These are phyloP conservation scores for Rhamnella rubrinervis DNA, from an alignment of 331 rosid genomes.

Conservation along the genomic window DNA sequence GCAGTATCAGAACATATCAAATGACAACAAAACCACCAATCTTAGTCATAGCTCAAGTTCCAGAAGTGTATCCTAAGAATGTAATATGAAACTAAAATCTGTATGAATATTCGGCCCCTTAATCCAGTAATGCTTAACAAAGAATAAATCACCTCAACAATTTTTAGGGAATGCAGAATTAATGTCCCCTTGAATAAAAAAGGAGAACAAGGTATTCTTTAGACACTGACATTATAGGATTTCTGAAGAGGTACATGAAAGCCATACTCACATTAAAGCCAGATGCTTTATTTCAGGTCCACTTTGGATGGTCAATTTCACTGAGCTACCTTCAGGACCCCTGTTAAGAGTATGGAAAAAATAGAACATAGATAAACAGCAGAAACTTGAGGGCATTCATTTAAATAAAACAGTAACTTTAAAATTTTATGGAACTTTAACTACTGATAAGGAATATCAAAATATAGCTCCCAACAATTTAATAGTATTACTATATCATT, in stretches of 20 bases:
- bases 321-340: constrained; percentile 89
- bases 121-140: not conserved
- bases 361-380: constrained; percentile 24
- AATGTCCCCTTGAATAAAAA: not conserved
- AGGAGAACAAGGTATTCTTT: not conserved
- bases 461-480: not conserved
- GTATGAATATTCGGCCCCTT: too few species aligned
- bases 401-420: not conserved
- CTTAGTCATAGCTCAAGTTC: too few species aligned
- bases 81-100: too few species aligned
- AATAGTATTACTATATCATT: not conserved
- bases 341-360: constrained; percentile 51
- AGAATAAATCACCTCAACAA: constrained; percentile 21
- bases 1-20: not conserved
- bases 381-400: constrained; percentile 5
- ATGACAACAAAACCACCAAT: not conserved
- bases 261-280: constrained; percentile 52
- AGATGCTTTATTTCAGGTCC: constrained; percentile 71
- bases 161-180: constrained; percentile 7
- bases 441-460: not conserved
- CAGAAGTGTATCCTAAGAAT: too few species aligned
- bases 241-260: constrained; percentile 12
- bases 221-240: constrained; percentile 1
- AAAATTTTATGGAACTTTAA: not conserved
- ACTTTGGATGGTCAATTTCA: constrained; percentile 76